Conservation (phyloP, 441 rosid genomes). For the Pelargonium citronellum region DNA sequence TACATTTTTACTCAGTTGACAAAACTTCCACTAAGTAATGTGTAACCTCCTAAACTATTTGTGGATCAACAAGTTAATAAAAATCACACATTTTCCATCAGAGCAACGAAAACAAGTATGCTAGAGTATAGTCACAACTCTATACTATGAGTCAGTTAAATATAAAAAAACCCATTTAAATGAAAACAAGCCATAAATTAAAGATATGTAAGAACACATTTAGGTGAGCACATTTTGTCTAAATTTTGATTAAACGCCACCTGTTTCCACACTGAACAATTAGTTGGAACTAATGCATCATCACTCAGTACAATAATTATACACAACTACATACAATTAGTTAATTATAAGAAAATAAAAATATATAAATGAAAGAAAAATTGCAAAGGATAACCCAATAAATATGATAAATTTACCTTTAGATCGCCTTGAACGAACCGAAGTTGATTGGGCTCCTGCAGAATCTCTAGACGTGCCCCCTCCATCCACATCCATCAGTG, state of each 20-base stretch:
- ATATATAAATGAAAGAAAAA: not conserved
- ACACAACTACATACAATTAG: not conserved
- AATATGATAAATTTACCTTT: constrained; percentile 28
- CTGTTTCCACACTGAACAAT: not conserved
- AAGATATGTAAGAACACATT: not conserved
- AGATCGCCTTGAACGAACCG: constrained; percentile 29
- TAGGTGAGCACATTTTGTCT: not conserved
- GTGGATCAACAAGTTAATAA: too few species aligned
- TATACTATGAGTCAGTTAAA: not conserved
- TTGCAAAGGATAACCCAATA: constrained; percentile 5
- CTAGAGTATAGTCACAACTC: not conserved
- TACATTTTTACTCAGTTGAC: not conserved
- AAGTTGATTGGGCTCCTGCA: constrained; percentile 23
- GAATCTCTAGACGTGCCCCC: constrained; percentile 28
- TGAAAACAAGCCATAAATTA: not conserved
- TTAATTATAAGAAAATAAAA: not conserved
- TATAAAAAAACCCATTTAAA: not conserved
- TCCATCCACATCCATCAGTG: constrained; percentile 43
- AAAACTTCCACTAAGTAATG: not conserved
- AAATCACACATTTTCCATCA: too few species aligned
- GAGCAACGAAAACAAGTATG: not conserved
- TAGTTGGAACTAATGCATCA: not conserved
- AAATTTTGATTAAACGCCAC: not conserved
- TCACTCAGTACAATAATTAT: not conserved
- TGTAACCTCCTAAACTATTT: not conserved